Conservation (phyloP, 2,329 filamentous ascomycete species). For the Bisporella sp. region DNA sequence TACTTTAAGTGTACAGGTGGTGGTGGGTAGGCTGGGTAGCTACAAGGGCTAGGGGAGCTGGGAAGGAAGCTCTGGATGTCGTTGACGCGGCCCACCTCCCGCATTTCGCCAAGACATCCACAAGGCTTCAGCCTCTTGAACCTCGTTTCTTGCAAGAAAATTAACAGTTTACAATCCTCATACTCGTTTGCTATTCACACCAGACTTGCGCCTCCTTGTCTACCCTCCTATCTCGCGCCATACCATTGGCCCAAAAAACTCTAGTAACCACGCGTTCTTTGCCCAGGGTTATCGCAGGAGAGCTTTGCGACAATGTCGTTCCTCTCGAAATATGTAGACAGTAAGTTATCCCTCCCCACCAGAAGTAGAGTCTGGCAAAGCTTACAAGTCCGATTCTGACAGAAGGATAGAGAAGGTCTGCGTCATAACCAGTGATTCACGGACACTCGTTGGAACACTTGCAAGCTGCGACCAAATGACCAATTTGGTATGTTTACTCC, state of each 20-base stretch:
- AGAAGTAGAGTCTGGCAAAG: slow-evolving; percentile 11
- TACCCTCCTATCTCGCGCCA: no score
- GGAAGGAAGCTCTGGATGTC: no score
- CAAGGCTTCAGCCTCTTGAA: slow-evolving; percentile 16
- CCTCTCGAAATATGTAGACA: slow-evolving; percentile 45
- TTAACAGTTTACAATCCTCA: no score
- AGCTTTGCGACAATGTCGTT: slow-evolving; percentile 35
- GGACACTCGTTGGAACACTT: slow-evolving; percentile 76
- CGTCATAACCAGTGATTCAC: slow-evolving; percentile 86
- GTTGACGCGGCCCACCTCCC: no score
- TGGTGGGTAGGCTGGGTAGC: no score
- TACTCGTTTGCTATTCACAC: no score
- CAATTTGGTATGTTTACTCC: slow-evolving; percentile 56
- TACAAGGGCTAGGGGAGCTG: no score
- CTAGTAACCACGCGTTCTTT: no score
- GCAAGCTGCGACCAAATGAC: slow-evolving; percentile 85
- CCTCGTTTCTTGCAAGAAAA: neutral
- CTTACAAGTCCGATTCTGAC: slow-evolving; percentile 29
- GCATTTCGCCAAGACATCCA: neutral
- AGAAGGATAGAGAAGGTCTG: slow-evolving; percentile 71
- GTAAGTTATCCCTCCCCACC: slow-evolving; percentile 29
- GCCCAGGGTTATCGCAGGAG: no score
- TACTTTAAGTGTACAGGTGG: no score
- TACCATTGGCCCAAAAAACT: no score
- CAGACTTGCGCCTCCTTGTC: no score